Evolutionary conservation across 129 eudicot genomes (phyloP).

Genomic region (Dittrichia graveolens): DNA sequence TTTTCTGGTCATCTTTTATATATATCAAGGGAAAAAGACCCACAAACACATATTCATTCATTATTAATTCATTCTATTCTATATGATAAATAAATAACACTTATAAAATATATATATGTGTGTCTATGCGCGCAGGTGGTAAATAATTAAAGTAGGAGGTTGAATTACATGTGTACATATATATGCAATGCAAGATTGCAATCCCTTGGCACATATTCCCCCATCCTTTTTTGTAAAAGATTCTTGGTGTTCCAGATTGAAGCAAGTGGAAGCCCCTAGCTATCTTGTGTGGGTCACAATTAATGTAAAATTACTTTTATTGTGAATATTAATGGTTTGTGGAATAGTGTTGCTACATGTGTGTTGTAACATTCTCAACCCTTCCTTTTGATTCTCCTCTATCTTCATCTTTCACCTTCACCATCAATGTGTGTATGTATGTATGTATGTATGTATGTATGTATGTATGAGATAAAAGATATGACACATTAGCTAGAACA

Average conservation of each 20-base stretch:
- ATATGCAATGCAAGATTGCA: slow-evolving; percentile 6
- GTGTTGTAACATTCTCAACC: slow-evolving; percentile 30
- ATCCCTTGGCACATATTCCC: slow-evolving; percentile 22
- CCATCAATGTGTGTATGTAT: background rate
- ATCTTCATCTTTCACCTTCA: slow-evolving; percentile 19
- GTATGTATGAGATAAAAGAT: background rate
- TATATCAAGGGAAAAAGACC: no score
- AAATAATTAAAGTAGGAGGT: slow-evolving; percentile 21
- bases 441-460: background rate
- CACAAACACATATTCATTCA: no score
- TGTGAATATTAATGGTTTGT: slow-evolving; percentile 36
- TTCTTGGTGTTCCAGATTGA: slow-evolving; percentile 22
- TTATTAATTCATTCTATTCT: no score
- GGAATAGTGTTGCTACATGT: slow-evolving; percentile 29
- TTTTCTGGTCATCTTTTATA: no score
- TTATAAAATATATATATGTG: background rate
- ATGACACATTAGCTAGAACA: background rate
- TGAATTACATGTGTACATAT: slow-evolving; percentile 19
- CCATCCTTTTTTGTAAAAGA: slow-evolving; percentile 28
- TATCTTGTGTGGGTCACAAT: slow-evolving; percentile 37
- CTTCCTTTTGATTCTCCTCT: slow-evolving; percentile 31
- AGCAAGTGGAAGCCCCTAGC: slow-evolving; percentile 35
- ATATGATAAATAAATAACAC: no score
- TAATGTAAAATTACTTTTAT: slow-evolving; percentile 32
- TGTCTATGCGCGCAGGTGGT: slow-evolving; percentile 33